Percentiles rank a stretch among this genome's conserved stretches.
These are phyloP conservation scores for Fusarium sp. DNA, from an alignment of 2,329 filamentous ascomycete species.

Conservation along the genomic window DNA sequence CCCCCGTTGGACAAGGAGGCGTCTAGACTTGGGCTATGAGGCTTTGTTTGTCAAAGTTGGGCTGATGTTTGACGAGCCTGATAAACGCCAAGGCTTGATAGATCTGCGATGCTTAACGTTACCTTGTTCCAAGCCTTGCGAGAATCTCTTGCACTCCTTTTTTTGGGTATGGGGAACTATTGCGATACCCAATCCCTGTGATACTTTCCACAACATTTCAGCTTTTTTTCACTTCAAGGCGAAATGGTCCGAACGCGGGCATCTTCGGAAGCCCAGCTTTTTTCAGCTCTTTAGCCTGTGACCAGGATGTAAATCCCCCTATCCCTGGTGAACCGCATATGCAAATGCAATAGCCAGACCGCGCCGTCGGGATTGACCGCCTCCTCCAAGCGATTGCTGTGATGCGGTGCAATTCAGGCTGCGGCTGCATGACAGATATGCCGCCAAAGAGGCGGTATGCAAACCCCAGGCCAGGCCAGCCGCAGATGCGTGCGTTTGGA, in stretches of 20 bases:
- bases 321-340: neutral
- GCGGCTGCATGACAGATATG: slow-evolving; percentile 29
- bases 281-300: neutral
- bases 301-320: neutral
- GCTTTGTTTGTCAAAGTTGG: neutral
- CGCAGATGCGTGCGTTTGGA: slow-evolving; percentile 15
- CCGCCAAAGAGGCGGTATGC: slow-evolving; percentile 36
- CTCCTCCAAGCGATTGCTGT: slow-evolving; percentile 23
- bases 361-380: slow-evolving; percentile 11
- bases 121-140: neutral
- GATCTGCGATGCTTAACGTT: neutral
- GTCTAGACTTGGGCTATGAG: neutral
- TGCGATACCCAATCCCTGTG: neutral
- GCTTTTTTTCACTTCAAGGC: neutral
- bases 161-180: neutral
- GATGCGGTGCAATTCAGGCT: slow-evolving; percentile 10
- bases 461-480: slow-evolving; percentile 16
- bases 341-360: neutral
- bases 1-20: slow-evolving; percentile 12
- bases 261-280: neutral
- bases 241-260: neutral
- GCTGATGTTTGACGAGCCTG: neutral
- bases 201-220: slow-evolving; percentile 6
- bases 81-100: neutral
- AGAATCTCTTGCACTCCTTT: neutral